phyloP scores from a whole-genome alignment of 2,329 filamentous ascomycete genomes.

The Aspergillus intermedius region DNA sequence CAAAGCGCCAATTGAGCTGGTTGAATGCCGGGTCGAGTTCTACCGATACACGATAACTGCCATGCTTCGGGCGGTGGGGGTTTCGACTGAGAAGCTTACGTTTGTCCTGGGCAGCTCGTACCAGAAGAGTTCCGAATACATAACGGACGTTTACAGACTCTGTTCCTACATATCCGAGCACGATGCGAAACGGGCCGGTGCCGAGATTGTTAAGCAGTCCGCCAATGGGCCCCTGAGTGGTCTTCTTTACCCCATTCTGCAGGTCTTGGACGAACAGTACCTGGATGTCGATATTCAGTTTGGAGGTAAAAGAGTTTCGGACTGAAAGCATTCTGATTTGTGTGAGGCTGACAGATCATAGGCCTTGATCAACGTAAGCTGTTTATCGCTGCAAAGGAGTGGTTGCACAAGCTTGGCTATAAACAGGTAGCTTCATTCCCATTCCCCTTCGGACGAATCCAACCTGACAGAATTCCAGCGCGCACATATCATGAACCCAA shows the following conservation, averaged over 20 bases:
- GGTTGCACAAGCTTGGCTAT: constrained; percentile 80
- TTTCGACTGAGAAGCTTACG: constrained; percentile 64
- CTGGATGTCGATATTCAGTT: constrained; percentile 84
- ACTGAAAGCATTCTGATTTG: constrained; percentile 16
- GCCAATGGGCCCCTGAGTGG: constrained; percentile 67
- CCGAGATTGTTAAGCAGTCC: constrained; percentile 90
- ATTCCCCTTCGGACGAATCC: constrained; percentile 17
- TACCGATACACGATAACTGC: constrained; percentile 71
- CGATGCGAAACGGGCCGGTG: constrained; percentile 82
- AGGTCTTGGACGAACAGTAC: constrained; percentile 86
- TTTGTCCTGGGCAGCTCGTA: constrained; percentile 83
- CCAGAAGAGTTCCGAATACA: constrained; percentile 61
- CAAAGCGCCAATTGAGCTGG: constrained; percentile 82
- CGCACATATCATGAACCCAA: constrained; percentile 72
- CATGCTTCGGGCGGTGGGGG: constrained; percentile 55
- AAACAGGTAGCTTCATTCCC: constrained; percentile 44
- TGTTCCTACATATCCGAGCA: constrained; percentile 55
- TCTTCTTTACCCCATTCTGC: constrained; percentile 77
- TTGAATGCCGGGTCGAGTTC: constrained; percentile 74
- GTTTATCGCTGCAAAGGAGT: constrained; percentile 62
- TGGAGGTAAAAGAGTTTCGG: constrained; percentile 52
- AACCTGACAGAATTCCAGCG: constrained; percentile 35
- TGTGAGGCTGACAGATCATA: too few species aligned
- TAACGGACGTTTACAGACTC: constrained; percentile 73
- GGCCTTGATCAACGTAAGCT: constrained; percentile 45